Evolutionary conservation across 2,329 filamentous ascomycete genomes (phyloP).

Genomic region (Cordyceps pruinosa): DNA sequence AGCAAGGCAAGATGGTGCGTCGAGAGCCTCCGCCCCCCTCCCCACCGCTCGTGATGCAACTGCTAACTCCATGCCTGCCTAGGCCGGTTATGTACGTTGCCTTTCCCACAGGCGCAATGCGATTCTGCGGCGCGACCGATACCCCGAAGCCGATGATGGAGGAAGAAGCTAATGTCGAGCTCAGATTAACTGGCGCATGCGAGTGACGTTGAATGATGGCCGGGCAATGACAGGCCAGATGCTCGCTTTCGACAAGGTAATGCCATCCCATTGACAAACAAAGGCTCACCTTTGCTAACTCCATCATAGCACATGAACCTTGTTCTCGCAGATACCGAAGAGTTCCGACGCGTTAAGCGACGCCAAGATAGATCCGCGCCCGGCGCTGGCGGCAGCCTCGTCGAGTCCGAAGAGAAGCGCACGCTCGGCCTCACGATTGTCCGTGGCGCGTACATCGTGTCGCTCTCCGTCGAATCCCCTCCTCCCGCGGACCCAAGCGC

Average conservation of each 20-base stretch:
- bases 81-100: slow-evolving; percentile 65
- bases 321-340: slow-evolving; percentile 96
- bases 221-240: slow-evolving; percentile 97
- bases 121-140: slow-evolving; percentile 11
- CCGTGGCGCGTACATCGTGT: slow-evolving; percentile 89
- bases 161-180: neutral
- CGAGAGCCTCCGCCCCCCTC: slow-evolving; percentile 25
- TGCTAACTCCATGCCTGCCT: slow-evolving; percentile 50
- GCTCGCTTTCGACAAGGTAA: slow-evolving; percentile 95
- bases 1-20: slow-evolving; percentile 99
- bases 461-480: slow-evolving; percentile 89
- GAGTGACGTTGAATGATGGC: slow-evolving; percentile 88
- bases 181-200: slow-evolving; percentile 99
- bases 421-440: slow-evolving; percentile 94
- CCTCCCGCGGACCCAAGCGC: slow-evolving; percentile 90
- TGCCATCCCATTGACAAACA: slow-evolving; percentile 16
- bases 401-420: slow-evolving; percentile 93
- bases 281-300: slow-evolving; percentile 8
- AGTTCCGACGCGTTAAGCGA: slow-evolving; percentile 86
- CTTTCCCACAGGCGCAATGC: slow-evolving; percentile 4
- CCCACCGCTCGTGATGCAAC: slow-evolving; percentile 43
- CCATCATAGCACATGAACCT: slow-evolving; percentile 87
- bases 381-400: slow-evolving; percentile 46
- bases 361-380: slow-evolving; percentile 70
- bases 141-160: neutral